Conservation (phyloP, 345 rosid species). For the Syzygium oleosum region DNA sequence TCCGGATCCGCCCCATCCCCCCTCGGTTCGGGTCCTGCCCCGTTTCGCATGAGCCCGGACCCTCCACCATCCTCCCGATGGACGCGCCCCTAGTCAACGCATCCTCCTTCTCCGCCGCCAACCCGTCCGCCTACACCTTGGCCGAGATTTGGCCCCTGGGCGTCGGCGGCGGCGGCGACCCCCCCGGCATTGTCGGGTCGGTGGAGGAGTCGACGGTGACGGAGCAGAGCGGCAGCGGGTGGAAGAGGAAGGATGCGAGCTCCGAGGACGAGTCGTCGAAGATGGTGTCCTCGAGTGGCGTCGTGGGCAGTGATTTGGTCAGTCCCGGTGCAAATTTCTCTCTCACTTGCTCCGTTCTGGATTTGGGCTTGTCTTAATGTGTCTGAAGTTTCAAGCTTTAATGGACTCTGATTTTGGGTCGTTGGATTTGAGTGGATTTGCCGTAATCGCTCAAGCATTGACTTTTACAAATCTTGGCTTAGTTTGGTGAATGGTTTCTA, state of each 20-base stretch:
- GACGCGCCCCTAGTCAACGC: constrained; percentile 78
- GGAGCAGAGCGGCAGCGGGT: constrained; percentile 60
- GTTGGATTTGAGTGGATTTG: background rate
- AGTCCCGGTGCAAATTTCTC: constrained; percentile 1
- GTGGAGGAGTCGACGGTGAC: constrained; percentile 76
- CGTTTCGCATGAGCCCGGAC: background rate
- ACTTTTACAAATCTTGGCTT: background rate
- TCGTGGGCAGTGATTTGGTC: constrained; percentile 61
- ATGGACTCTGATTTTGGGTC: background rate
- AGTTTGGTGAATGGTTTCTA: background rate
- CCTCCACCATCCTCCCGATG: constrained; percentile 21
- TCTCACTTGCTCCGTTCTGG: background rate
- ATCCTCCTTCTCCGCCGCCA: constrained; percentile 72
- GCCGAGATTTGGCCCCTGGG: constrained; percentile 89
- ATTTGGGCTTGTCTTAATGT: background rate
- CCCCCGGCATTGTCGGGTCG: constrained; percentile 26
- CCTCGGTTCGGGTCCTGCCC: background rate
- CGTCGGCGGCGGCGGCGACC: background rate
- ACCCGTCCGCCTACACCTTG: constrained; percentile 71
- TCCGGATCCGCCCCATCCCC: background rate
- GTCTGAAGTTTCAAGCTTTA: background rate
- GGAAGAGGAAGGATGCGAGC: constrained; percentile 72
- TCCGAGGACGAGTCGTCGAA: constrained; percentile 21
- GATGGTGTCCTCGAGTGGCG: constrained; percentile 65
- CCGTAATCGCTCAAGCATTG: background rate